phyloP scores from a whole-genome alignment of 176 grass and related monocot species.

The maize (Zea mays) region DNA sequence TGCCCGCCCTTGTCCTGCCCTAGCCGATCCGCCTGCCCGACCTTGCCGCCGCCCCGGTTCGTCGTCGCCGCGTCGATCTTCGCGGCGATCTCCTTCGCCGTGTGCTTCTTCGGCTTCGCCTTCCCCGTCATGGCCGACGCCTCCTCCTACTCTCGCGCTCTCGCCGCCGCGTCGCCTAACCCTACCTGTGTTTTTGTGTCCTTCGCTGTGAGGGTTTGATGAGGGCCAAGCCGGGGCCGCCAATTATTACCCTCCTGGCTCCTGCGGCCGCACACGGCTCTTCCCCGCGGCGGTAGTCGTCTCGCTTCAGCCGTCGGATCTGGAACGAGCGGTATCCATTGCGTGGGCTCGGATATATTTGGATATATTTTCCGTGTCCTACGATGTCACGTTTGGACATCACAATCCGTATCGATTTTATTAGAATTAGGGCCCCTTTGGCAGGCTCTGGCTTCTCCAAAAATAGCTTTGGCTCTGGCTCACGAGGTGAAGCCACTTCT shows the following conservation, averaged over 20 bases:
- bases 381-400: too few species aligned
- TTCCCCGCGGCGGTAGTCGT: not conserved
- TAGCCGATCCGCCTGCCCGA: constrained; percentile 63
- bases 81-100: constrained; percentile 91
- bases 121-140: constrained; percentile 74
- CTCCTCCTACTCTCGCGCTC: not conserved
- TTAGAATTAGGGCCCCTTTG: too few species aligned
- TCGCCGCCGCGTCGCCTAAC: constrained; percentile 16
- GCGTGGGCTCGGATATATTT: not conserved
- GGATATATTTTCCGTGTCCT: not conserved
- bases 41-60: constrained; percentile 89
- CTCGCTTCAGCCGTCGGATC: constrained; percentile 12
- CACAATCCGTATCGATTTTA: too few species aligned
- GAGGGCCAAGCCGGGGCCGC: not conserved
- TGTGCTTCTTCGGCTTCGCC: constrained; percentile 99
- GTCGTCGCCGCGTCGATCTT: constrained; percentile 95
- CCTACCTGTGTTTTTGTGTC: constrained; percentile 25
- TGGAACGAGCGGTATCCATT: constrained; percentile 6
- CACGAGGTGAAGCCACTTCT: too few species aligned
- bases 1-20: constrained; percentile 90
- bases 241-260: constrained; percentile 39
- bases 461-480: too few species aligned
- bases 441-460: too few species aligned
- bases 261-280: not conserved
- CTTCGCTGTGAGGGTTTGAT: not conserved